Evolutionary conservation across 2,329 filamentous ascomycete genomes (phyloP).

Genomic region (Cladobotryum protrusum): DNA sequence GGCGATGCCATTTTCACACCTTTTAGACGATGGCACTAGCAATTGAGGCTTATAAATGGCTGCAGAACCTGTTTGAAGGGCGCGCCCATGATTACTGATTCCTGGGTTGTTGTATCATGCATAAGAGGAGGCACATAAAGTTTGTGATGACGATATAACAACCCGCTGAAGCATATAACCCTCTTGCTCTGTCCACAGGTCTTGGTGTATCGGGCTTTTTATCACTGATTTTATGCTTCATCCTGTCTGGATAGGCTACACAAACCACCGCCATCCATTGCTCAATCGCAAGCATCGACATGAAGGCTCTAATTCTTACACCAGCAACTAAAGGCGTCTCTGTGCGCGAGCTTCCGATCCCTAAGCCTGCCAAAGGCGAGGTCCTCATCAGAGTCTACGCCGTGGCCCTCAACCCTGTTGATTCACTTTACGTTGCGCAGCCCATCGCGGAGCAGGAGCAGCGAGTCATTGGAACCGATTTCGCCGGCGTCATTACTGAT

Average conservation of each 20-base stretch:
- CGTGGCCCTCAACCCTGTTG: conserved; percentile 23
- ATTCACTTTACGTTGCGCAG: conserved; percentile 27
- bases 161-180: no score
- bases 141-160: no score
- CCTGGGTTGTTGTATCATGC: no score
- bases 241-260: no score
- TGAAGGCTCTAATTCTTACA: conserved; percentile 21
- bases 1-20: no score
- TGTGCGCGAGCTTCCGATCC: conserved; percentile 15
- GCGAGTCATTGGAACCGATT: conserved; percentile 34
- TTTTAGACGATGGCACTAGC: no score
- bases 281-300: conserved; percentile 5
- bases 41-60: no score
- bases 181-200: not conserved
- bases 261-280: no score
- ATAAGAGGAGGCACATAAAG: no score
- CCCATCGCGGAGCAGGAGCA: conserved; percentile 26
- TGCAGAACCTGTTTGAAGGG: no score
- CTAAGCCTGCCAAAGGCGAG: conserved; percentile 12
- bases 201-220: not conserved
- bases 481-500: conserved; percentile 29
- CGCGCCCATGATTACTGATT: no score
- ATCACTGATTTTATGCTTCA: no score
- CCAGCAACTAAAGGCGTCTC: not conserved
- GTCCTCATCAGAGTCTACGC: conserved; percentile 20